Conservation (phyloP, 2,329 filamentous ascomycete species). For the Colletotrichum sp. region DNA sequence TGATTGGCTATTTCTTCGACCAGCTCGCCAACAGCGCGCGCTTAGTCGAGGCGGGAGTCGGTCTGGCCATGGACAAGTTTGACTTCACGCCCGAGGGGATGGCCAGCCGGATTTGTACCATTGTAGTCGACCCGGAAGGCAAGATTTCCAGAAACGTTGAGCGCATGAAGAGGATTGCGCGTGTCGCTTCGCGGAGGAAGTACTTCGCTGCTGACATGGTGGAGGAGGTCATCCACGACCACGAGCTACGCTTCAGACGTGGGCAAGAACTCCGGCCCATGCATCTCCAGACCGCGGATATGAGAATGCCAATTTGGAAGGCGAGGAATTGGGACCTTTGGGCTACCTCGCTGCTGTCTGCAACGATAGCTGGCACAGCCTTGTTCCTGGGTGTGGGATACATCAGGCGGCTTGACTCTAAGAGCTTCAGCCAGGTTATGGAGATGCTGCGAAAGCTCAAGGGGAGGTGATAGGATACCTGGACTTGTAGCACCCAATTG, state of each 20-base stretch:
- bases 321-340: conserved; percentile 8
- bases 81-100: conserved; percentile 37
- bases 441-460: not conserved
- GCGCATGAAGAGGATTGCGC: conserved; percentile 43
- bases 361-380: not conserved
- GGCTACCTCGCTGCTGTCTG: not conserved
- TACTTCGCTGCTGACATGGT: conserved; percentile 43
- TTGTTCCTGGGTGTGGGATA: not conserved
- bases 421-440: not conserved
- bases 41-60: conserved; percentile 37
- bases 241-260: conserved; percentile 37
- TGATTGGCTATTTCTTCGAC: conserved; percentile 45
- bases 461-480: not conserved
- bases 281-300: conserved; percentile 49
- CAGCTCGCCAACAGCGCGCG: conserved; percentile 43
- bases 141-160: conserved; percentile 34
- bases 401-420: not conserved
- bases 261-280: conserved; percentile 35
- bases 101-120: conserved; percentile 26
- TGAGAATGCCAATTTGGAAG: conserved; percentile 35
- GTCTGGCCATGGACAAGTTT: conserved; percentile 40
- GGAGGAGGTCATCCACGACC: conserved; percentile 41
- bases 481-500: not conserved
- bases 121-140: conserved; percentile 35
- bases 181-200: conserved; percentile 39